Percentiles rank a stretch among this genome's conserved stretches.
phyloP scores from a whole-genome alignment of 176 grass and related monocot species.

The Hordeum marinum region DNA sequence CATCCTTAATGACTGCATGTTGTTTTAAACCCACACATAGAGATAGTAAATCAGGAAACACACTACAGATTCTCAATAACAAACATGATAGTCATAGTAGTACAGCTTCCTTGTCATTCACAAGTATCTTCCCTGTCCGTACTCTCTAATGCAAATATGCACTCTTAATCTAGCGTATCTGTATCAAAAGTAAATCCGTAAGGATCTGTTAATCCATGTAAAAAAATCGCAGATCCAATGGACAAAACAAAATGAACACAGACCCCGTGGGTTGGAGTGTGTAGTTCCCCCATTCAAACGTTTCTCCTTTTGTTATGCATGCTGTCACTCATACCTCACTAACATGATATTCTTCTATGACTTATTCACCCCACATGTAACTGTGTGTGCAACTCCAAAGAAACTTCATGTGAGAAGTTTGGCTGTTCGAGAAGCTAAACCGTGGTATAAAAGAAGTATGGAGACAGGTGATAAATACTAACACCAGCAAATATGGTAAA shows the following conservation, averaged over 20 bases:
- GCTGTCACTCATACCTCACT: background rate
- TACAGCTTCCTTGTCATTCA: background rate
- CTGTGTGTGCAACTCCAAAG: background rate
- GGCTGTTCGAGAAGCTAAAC: background rate
- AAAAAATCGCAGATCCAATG: background rate
- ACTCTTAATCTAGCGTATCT: background rate
- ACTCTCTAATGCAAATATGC: background rate
- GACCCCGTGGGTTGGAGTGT: background rate
- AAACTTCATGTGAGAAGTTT: background rate
- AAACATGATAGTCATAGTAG: background rate
- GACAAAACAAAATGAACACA: background rate
- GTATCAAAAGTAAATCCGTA: slow-evolving; percentile 5
- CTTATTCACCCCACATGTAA: background rate
- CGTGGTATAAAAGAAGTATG: background rate
- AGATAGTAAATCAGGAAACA: background rate
- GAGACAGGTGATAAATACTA: background rate
- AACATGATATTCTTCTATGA: background rate
- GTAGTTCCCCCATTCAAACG: background rate
- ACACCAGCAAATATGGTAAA: background rate
- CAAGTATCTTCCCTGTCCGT: background rate
- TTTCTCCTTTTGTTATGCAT: background rate
- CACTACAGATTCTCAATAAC: background rate
- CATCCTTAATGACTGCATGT: background rate
- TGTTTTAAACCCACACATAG: background rate
- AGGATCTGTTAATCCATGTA: background rate